phyloP scores from a whole-genome alignment of 257 asterid species.

The Echites panduratus region DNA sequence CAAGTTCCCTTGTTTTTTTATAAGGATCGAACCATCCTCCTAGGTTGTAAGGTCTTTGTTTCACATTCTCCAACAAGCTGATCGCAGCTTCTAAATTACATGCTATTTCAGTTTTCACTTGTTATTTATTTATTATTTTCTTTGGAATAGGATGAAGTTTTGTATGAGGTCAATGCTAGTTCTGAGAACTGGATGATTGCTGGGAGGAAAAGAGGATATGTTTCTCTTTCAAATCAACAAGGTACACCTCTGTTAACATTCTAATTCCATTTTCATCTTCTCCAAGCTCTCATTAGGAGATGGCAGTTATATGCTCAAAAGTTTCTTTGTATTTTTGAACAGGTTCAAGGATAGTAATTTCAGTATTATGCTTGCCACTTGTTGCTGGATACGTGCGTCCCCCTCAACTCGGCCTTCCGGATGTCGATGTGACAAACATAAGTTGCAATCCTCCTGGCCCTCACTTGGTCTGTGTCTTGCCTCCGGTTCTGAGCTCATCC shows the following conservation, averaged over 20 bases:
- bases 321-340: conserved; percentile 20
- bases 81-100: not conserved
- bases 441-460: conserved; percentile 97
- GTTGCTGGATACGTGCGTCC: conserved; percentile 96
- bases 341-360: conserved; percentile 80
- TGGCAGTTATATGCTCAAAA: not conserved
- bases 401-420: conserved; percentile 79
- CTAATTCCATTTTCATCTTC: not conserved
- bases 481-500: conserved; percentile 88
- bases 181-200: conserved; percentile 98
- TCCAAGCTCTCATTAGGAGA: not conserved
- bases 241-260: conserved; percentile 30
- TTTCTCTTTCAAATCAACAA: conserved; percentile 66
- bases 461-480: conserved; percentile 84
- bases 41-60: not conserved
- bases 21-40: not conserved
- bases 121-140: not conserved
- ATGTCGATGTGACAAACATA: conserved; percentile 57
- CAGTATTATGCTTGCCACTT: conserved; percentile 78
- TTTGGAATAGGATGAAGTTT: conserved; percentile 61
- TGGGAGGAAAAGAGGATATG: conserved; percentile 88
- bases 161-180: conserved; percentile 76
- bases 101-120: not conserved
- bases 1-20: not conserved
- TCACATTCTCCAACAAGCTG: not conserved